Percentiles rank a stretch among this genome's conserved stretches.
These are phyloP conservation scores for Mallotus japonicus DNA, from an alignment of 441 rosid genomes.

Conservation along the genomic window DNA sequence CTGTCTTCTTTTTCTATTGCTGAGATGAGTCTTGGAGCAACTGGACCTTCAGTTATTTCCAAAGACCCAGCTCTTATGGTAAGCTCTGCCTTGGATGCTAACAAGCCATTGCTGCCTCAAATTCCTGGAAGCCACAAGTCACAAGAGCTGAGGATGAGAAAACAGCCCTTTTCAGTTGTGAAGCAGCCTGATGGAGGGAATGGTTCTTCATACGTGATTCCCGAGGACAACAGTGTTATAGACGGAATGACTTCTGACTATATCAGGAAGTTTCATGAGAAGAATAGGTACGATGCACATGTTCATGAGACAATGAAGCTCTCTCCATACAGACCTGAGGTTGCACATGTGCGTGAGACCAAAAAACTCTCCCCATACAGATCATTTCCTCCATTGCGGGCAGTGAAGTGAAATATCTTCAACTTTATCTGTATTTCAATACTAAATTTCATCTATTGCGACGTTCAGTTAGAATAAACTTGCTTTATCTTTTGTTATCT, in stretches of 20 bases:
- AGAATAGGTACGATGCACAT: conserved; percentile 29
- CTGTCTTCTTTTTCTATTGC: conserved; percentile 54
- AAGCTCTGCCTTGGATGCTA: conserved; percentile 13
- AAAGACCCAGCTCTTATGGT: conserved; percentile 5
- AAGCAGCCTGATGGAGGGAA: conserved; percentile 34
- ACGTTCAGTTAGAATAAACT: no score
- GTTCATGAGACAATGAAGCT: conserved; percentile 19
- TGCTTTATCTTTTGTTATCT: no score
- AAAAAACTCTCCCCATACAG: no score
- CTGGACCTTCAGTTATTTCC: conserved; percentile 23
- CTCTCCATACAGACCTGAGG: conserved; percentile 20
- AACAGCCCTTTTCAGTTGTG: conserved; percentile 33
- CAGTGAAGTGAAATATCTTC: conserved; percentile 21
- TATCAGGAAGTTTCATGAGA: conserved; percentile 48
- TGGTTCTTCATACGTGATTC: conserved; percentile 21
- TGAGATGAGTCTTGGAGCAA: conserved; percentile 44
- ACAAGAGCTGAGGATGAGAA: conserved; percentile 25
- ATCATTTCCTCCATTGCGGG: conserved; percentile 37
- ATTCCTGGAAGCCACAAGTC: conserved; percentile 26
- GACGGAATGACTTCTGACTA: conserved; percentile 41
- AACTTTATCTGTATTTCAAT: neutral
- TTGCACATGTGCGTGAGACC: no score
- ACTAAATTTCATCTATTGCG: no score
- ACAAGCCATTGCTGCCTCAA: conserved; percentile 21
- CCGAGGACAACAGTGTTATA: conserved; percentile 24